A percentile compares a stretch with the other conserved stretches of the same genome.
Conservation (phyloP, 2,329 filamentous ascomycete species). For the Microsporum canis region DNA sequence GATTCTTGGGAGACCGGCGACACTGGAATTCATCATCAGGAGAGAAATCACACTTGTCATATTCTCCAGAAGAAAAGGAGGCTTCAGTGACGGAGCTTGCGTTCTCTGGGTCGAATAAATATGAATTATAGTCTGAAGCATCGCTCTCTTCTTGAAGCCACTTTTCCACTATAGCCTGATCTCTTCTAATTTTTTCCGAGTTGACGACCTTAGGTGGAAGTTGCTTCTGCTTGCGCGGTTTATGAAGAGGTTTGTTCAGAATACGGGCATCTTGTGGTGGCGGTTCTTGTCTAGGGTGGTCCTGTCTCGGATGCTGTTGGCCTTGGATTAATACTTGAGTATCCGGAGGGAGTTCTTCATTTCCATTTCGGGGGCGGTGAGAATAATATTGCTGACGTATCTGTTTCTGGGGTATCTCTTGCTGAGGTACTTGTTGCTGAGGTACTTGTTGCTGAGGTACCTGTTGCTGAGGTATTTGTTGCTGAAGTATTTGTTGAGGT, state of each 20-base stretch:
- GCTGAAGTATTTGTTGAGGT: too few species aligned
- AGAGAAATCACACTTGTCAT: conserved; percentile 6
- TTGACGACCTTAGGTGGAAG: conserved; percentile 11
- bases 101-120: conserved; percentile 20
- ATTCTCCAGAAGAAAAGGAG: conserved; percentile 16
- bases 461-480: too few species aligned
- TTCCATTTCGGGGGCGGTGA: background rate
- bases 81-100: conserved; percentile 22
- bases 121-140: conserved; percentile 22
- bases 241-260: background rate
- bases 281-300: background rate
- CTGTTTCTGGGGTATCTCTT: too few species aligned
- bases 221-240: conserved; percentile 5
- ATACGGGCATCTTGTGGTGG: background rate
- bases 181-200: conserved; percentile 6
- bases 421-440: too few species aligned
- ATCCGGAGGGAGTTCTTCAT: conserved; percentile 3
- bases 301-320: background rate
- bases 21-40: conserved; percentile 8
- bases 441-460: too few species aligned
- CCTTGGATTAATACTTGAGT: background rate
- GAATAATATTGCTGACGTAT: background rate
- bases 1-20: conserved; percentile 8
- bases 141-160: conserved; percentile 18
- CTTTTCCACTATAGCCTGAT: conserved; percentile 8